phyloP scores from a whole-genome alignment of 768 basidiomycete genomes.

The Zangia roseola region DNA sequence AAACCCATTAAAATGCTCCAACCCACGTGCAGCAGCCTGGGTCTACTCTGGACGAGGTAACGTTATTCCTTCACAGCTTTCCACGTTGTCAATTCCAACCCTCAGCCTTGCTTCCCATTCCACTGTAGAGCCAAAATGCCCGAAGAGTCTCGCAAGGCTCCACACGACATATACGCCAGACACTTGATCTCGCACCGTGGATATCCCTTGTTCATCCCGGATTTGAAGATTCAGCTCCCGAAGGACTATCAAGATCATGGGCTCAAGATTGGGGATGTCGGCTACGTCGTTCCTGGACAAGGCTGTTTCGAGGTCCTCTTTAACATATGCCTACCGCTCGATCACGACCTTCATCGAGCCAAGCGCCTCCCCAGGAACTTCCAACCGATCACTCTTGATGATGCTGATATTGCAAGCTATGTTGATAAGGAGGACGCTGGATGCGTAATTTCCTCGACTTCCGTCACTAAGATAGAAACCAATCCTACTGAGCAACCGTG shows the following conservation, averaged over 20 bases:
- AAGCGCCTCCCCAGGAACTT: not conserved
- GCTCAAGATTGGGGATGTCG: slow-evolving; percentile 1
- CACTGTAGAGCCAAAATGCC: not conserved
- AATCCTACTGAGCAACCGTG: not conserved
- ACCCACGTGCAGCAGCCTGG: too few relatives aligned
- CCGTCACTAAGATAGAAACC: not conserved
- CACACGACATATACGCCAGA: not conserved
- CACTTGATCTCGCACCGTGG: not conserved
- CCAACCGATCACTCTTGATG: not conserved
- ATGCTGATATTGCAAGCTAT: not conserved
- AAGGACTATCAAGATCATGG: not conserved
- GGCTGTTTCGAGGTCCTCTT: not conserved
- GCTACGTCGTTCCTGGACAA: not conserved
- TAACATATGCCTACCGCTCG: not conserved
- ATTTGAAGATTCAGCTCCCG: not conserved
- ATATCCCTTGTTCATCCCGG: not conserved
- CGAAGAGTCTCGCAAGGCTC: not conserved
- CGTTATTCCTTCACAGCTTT: not conserved
- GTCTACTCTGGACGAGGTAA: too few relatives aligned
- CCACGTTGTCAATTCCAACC: not conserved
- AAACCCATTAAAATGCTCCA: too few relatives aligned
- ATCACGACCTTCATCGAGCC: not conserved
- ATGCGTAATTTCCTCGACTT: not conserved
- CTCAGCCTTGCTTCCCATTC: too few relatives aligned
- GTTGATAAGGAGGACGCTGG: not conserved